Base-by-base conservation (phyloP, 257 asterid species). In the Echium plantagineum region DNA sequence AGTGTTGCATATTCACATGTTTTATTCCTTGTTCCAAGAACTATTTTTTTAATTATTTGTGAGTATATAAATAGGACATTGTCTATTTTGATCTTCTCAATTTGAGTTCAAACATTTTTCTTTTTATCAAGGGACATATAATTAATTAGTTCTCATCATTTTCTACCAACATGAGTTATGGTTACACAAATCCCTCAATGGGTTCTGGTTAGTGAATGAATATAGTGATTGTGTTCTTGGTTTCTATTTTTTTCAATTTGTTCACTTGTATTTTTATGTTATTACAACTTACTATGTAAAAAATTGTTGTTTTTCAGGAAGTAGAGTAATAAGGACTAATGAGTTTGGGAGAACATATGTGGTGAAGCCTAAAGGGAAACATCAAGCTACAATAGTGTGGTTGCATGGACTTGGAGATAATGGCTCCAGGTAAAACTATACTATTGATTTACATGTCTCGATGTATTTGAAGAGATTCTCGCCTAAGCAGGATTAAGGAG, bases 341-440 rank as follows among this genome's bases (percentile, higher is more conserved):
- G 97, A 90, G 59, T 90, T 83, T 64, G 97, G 97, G 73, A 81
- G 96, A 77, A 86, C 96, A 19, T 90, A 90, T 77, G 97, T 90
- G 63, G 90, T 90, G 59, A 87, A 82, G 87, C 97, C 97, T 68
- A 87, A 77, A 72, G 97, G 97, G 54, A 86, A 85, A 66, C 97
- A 90, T 74, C 97, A 86, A 72, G 96, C 96, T 63, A 90, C 97
- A 22, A 77, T 90, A 28, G 94, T 90, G 74, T 90, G 97, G 97
- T 69, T 90, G 89, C 97, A 90, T 80, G 97, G 96, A 61, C 96
- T 90, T 49, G 93, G 94, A 62, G 97, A 90, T 79, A 90, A 90
- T 75, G 97, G 96, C 81, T 90, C 97, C 63, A 90, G 97, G 97
- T 84, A 75, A 52, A 57, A 58, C 47, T 13, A 30, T 6, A 22